These are phyloP conservation scores for Albatrellus ellisii DNA, from an alignment of 768 basidiomycete genomes.

Conservation along the genomic window DNA sequence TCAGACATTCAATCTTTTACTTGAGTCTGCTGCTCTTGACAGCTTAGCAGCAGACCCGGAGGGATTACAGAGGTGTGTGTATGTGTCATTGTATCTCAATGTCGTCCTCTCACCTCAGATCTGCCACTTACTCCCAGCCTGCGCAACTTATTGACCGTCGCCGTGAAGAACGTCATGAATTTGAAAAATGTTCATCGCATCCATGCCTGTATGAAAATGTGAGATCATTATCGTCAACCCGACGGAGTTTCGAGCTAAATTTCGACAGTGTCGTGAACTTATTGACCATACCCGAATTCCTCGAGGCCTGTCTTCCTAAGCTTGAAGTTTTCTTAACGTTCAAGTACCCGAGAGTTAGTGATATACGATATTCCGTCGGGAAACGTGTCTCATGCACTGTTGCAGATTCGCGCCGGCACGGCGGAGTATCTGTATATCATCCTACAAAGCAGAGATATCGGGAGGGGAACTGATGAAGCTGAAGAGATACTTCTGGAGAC, in stretches of 20 bases:
- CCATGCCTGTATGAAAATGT: conserved; percentile 78
- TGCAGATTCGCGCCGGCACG: conserved; percentile 66
- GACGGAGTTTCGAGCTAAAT: background rate
- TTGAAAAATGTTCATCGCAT: conserved; percentile 81
- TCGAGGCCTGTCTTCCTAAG: conserved; percentile 27
- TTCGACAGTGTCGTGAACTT: conserved; percentile 48
- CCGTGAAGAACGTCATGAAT: conserved; percentile 46
- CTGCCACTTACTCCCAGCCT: conserved; percentile 27
- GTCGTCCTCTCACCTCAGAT: background rate
- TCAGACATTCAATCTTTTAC: conserved; percentile 58
- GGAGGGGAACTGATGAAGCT: conserved; percentile 46
- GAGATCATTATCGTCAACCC: conserved; percentile 17
- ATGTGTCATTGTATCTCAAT: background rate
- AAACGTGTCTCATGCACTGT: conserved; percentile 6
- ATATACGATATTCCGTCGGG: conserved; percentile 10
- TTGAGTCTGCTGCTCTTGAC: conserved; percentile 53
- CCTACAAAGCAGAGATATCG: conserved; percentile 58
- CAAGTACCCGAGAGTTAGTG: conserved; percentile 62
- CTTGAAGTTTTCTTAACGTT: conserved; percentile 61
- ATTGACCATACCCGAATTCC: conserved; percentile 37
- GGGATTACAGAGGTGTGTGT: conserved; percentile 38
- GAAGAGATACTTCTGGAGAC: conserved; percentile 70
- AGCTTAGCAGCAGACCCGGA: conserved; percentile 30
- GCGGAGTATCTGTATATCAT: conserved; percentile 76
- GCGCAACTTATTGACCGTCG: conserved; percentile 37